Evolutionary conservation across 176 grass and related monocot species (phyloP).

Genomic region (Oryza meyeriana): DNA sequence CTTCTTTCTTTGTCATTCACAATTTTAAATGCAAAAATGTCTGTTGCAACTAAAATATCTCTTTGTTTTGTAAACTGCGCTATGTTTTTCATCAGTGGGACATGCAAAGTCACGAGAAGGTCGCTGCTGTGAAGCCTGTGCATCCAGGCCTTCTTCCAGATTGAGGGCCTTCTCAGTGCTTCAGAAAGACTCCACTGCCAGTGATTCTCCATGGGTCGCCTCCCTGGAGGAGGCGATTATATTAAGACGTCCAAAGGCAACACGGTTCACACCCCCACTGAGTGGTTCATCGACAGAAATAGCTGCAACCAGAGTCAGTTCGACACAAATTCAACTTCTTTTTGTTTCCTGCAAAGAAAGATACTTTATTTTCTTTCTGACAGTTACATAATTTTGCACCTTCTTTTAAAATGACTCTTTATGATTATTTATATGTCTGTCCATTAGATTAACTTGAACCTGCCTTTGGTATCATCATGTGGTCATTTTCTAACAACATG

Average conservation of each 20-base stretch:
- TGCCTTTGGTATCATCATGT: background rate
- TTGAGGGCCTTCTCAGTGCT: conserved; percentile 22
- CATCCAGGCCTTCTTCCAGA: conserved; percentile 40
- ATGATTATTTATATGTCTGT: background rate
- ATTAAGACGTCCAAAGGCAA: conserved; percentile 44
- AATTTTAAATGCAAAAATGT: background rate
- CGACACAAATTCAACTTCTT: background rate
- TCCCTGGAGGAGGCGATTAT: conserved; percentile 10
- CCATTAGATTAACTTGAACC: background rate
- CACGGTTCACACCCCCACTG: conserved; percentile 4
- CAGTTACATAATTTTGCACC: background rate
- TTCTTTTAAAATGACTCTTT: background rate
- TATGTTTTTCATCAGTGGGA: conserved; percentile 14
- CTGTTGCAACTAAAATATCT: background rate
- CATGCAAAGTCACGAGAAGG: conserved; percentile 48
- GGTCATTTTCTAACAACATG: background rate
- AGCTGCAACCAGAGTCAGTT: conserved; percentile 29
- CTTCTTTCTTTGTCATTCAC: background rate
- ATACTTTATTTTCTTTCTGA: background rate
- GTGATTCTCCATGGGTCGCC: background rate
- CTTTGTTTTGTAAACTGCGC: background rate
- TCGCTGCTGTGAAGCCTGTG: conserved; percentile 49
- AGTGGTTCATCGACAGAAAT: conserved; percentile 11
- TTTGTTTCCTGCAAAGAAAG: background rate
- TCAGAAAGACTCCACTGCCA: conserved; percentile 24